These are phyloP conservation scores for Sclerotinia subarctica DNA, from an alignment of 2,329 filamentous ascomycete genomes.

Conservation along the genomic window DNA sequence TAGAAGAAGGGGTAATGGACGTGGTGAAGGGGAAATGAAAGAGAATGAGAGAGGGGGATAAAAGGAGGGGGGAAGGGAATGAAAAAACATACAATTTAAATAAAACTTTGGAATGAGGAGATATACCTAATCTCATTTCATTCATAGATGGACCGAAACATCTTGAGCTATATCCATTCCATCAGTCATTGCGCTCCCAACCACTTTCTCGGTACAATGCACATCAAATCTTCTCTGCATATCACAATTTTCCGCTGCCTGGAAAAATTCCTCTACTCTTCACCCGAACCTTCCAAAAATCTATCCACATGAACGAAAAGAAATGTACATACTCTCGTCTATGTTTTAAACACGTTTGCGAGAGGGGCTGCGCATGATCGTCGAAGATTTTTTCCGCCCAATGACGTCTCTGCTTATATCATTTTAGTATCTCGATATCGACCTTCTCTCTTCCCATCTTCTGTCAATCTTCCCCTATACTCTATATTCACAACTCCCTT, in stretches of 20 bases:
- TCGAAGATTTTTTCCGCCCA: conserved; percentile 63
- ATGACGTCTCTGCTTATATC: conserved; percentile 46
- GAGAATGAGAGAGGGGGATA: too few species aligned
- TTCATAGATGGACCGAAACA: conserved; percentile 47
- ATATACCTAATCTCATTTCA: conserved; percentile 46
- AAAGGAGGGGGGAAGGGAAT: background rate
- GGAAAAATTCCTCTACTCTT: background rate
- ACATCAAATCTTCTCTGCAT: background rate
- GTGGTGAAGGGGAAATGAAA: background rate
- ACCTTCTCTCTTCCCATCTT: background rate
- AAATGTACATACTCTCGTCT: conserved; percentile 39
- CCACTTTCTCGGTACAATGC: conserved; percentile 14
- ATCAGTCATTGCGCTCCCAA: conserved; percentile 20
- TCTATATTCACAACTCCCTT: background rate
- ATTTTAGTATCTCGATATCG: background rate
- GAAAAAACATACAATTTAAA: conserved; percentile 49
- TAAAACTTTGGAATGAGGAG: conserved; percentile 49
- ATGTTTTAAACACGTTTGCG: conserved; percentile 50
- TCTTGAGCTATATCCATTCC: conserved; percentile 41
- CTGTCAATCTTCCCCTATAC: background rate
- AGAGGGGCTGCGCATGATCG: conserved; percentile 48
- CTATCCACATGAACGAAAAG: background rate
- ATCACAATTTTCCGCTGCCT: too few species aligned
- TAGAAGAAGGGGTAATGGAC: background rate
- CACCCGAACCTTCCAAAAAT: background rate